These are phyloP conservation scores for Plasmodium reichenowi DNA, from an alignment of 169 alveolate species.

Conservation along the genomic window DNA sequence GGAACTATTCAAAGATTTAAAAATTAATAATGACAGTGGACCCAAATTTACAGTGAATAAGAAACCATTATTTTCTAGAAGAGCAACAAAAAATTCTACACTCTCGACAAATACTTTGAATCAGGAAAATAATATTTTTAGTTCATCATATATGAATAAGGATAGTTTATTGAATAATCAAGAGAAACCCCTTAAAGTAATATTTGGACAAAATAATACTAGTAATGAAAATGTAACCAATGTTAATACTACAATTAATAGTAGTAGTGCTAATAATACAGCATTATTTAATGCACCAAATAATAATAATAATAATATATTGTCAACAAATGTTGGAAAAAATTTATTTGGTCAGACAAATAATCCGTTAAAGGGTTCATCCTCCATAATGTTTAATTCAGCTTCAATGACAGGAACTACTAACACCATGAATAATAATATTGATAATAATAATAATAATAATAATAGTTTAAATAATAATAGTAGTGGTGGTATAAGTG, in stretches of 20 bases:
- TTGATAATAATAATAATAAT: constrained; percentile 2
- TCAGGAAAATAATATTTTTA: constrained; percentile 47
- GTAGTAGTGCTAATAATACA: not conserved
- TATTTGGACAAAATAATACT: constrained; percentile 59
- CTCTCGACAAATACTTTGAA: constrained; percentile 20
- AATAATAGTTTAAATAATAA: not conserved
- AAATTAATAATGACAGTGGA: constrained; percentile 28
- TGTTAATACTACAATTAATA: not conserved
- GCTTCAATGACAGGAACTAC: not conserved
- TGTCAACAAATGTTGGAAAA: not conserved
- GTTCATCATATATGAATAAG: constrained; percentile 50
- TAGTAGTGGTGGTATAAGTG: not conserved
- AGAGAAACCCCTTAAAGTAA: constrained; percentile 56
- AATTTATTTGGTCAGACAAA: constrained; percentile 17
- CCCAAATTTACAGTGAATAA: constrained; percentile 65
- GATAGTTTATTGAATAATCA: constrained; percentile 54
- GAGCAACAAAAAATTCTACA: constrained; percentile 17
- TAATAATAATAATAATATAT: not conserved
- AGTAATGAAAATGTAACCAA: not conserved
- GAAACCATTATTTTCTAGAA: constrained; percentile 53
- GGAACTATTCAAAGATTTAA: constrained; percentile 72
- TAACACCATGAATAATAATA: constrained; percentile 5
- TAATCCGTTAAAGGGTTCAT: constrained; percentile 4
- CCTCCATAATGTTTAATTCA: constrained; percentile 13
- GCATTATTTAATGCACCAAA: not conserved